Percentiles rank a stretch among this genome's conserved stretches.
Evolutionary conservation across 495 filamentous ascomycete genomes (phyloP).

Genomic region (Penicillium bialowiezense): DNA sequence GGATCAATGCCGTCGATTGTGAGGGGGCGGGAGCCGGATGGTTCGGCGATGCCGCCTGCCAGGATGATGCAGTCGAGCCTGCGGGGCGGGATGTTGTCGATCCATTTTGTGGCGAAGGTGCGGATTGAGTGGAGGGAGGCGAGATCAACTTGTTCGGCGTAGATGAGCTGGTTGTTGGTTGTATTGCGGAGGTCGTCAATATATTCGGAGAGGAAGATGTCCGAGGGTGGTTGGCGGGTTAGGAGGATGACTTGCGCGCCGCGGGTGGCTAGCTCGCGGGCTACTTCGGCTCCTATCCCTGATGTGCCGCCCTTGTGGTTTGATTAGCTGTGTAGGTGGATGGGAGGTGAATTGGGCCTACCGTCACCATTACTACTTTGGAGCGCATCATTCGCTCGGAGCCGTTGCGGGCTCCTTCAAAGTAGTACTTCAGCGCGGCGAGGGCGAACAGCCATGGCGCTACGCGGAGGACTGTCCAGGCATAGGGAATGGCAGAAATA

Average conservation of each 20-base stretch:
- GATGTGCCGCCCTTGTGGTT: slow-evolving; percentile 73
- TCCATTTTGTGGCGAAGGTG: slow-evolving; percentile 96
- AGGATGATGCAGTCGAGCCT: slow-evolving; percentile 92
- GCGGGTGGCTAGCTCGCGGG: slow-evolving; percentile 68
- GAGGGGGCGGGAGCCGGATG: slow-evolving; percentile 49
- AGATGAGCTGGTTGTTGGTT: slow-evolving; percentile 86
- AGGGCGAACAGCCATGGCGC: slow-evolving; percentile 58
- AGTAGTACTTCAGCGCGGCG: slow-evolving; percentile 71
- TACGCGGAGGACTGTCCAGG: slow-evolving; percentile 56
- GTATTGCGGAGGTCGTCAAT: slow-evolving; percentile 80
- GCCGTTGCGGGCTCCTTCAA: slow-evolving; percentile 67
- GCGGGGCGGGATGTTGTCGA: slow-evolving; percentile 88
- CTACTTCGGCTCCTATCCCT: slow-evolving; percentile 79
- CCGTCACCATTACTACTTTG: slow-evolving; percentile 89
- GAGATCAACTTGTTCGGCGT: slow-evolving; percentile 92
- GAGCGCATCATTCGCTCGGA: slow-evolving; percentile 88
- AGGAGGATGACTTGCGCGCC: slow-evolving; percentile 92
- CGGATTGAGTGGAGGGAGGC: slow-evolving; percentile 82
- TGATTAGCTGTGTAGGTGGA: slow-evolving; percentile 1
- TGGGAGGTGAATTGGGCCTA: slow-evolving; percentile 26
- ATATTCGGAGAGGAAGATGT: slow-evolving; percentile 87
- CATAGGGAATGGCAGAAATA: slow-evolving; percentile 61
- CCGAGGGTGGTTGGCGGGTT: slow-evolving; percentile 72
- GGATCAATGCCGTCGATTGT: slow-evolving; percentile 80
- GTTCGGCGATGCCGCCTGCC: slow-evolving; percentile 68